A percentile compares a stretch with the other conserved stretches of the same genome.
Conservation (phyloP, 2,329 filamentous ascomycete genomes). For the Fusarium musae region DNA sequence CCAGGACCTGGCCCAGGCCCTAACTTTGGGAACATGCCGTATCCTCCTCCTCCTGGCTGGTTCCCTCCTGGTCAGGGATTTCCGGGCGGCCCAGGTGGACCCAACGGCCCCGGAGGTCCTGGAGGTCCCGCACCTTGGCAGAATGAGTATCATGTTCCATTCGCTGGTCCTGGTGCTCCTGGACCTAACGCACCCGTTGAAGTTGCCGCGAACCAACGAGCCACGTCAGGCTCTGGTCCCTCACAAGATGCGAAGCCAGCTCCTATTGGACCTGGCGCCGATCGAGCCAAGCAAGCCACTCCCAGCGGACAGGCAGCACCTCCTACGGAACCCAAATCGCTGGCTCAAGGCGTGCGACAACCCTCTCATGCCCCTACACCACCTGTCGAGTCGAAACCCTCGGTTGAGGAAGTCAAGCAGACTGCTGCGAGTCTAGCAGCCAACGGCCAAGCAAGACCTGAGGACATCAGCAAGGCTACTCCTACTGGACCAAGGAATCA, state of each 20-base stretch:
- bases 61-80: conserved; percentile 82
- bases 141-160: conserved; percentile 66
- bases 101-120: conserved; percentile 68
- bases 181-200: conserved; percentile 56
- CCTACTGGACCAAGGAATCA: conserved; percentile 61
- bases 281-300: conserved; percentile 60
- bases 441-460: conserved; percentile 52
- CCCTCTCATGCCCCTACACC: conserved; percentile 67
- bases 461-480: conserved; percentile 51
- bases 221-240: conserved; percentile 58
- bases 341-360: conserved; percentile 59
- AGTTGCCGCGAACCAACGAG: conserved; percentile 65
- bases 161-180: conserved; percentile 61
- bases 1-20: conserved; percentile 68
- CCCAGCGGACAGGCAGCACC: conserved; percentile 58
- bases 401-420: conserved; percentile 57
- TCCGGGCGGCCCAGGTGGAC: conserved; percentile 61
- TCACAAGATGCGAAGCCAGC: conserved; percentile 58
- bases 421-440: conserved; percentile 55
- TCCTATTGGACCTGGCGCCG: conserved; percentile 62
- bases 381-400: conserved; percentile 76
- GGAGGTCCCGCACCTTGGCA: conserved; percentile 71
- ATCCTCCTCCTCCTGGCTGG: conserved; percentile 82
- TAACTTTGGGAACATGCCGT: conserved; percentile 79
- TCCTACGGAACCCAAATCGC: conserved; percentile 64